Evolutionary conservation across 495 filamentous ascomycete species (phyloP), one percentile per base, ranked within the genome.

Genomic region (Neurospora sp.): DNA sequence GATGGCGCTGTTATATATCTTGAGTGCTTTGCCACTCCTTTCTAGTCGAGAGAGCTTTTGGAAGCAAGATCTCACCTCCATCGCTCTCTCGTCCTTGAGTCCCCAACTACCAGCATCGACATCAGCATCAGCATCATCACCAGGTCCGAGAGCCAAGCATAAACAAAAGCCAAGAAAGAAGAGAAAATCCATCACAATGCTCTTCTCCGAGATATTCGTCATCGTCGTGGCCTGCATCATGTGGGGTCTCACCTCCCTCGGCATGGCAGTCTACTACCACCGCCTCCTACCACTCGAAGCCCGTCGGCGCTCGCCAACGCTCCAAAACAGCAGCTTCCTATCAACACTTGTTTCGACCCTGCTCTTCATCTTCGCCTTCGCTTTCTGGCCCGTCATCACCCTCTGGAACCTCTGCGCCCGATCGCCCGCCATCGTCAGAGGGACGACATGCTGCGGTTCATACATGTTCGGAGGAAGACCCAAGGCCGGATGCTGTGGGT

Each of bases 211-310:
- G 31, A 20, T 40, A 27, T 70, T 70, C 46, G 31, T 73, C 46
- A 69, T 66, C n/a, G 54, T 38, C n/a, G 73, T 62, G 69, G 40
- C 71, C 31, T 41, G 41, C 37, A 71, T 74, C 23, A 39, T 44
- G 27, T 75, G 74, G 74, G 27, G 38, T 12, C 23, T 75, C 49
- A 44, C 46, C n/a, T 75, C 74, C 14, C n/a, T 75, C 35, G 72
- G 74, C 74, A 60, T 72, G 38, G 74, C 71, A 11, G 40, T 70
- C 46, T 75, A 75, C 70, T 72, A 72, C 74, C 72, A 54, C 20
- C 41, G 40, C 41, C 74, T 75, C 31, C 54, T 72, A 37, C 71
- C 70, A 37, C 71, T 70, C 10, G 74, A 72, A 38, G 60, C 54
- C 14, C 71, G 49, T 23, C 74, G 74, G 39, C 70, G 71, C 37